Conservation (phyloP, 768 basidiomycete genomes). For the Leccinum broughii region DNA sequence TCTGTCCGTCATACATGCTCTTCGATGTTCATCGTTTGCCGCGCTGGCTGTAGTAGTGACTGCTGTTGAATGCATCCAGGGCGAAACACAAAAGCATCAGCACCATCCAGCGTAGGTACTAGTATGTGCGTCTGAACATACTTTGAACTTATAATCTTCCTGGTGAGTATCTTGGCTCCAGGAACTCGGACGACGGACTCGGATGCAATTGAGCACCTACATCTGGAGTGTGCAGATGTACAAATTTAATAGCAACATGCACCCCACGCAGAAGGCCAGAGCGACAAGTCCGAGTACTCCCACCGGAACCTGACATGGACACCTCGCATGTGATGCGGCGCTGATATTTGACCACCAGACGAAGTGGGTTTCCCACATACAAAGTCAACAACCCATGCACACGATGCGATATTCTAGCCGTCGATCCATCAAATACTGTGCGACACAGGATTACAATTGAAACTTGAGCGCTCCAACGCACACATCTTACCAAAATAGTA, state of each 20-base stretch:
- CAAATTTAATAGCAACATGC: constrained; percentile 1
- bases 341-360: neutral
- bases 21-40: too few relatives aligned
- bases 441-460: neutral
- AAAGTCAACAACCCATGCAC: neutral
- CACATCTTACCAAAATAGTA: neutral
- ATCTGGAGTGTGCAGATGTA: constrained; percentile 4
- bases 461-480: neutral
- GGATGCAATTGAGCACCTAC: neutral
- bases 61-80: too few relatives aligned
- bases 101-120: too few relatives aligned
- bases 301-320: neutral
- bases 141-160: too few relatives aligned
- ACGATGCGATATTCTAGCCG: neutral
- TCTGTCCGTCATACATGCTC: too few relatives aligned
- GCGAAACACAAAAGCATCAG: too few relatives aligned
- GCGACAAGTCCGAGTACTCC: neutral
- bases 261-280: neutral
- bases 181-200: too few relatives aligned
- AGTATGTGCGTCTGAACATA: too few relatives aligned
- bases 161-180: too few relatives aligned
- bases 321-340: neutral
- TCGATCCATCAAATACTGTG: neutral
- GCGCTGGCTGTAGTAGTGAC: too few relatives aligned
- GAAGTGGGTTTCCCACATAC: neutral